Evolutionary conservation across 768 basidiomycete genomes (phyloP).

Genomic region (Pulveroboletus sp.): DNA sequence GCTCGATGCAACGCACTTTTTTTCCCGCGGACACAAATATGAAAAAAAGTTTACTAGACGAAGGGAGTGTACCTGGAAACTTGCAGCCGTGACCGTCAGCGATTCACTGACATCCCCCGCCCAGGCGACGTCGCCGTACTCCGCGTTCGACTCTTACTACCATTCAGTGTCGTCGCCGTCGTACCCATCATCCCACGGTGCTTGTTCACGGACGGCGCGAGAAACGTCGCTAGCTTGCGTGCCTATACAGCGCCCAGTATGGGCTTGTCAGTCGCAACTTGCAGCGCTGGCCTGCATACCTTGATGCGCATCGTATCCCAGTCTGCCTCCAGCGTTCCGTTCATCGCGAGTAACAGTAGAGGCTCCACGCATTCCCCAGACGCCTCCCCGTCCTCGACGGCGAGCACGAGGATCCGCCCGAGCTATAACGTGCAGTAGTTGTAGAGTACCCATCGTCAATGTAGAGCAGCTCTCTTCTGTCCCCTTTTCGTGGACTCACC

Average conservation of each 20-base stretch:
- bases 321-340: conserved; percentile 52
- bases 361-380: conserved; percentile 34
- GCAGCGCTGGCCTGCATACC: conserved; percentile 35
- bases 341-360: conserved; percentile 66
- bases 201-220: conserved; percentile 36
- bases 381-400: conserved; percentile 43
- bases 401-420: conserved; percentile 65
- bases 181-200: conserved; percentile 29
- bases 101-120: conserved; percentile 10
- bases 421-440: conserved; percentile 38
- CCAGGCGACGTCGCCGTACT: conserved; percentile 30
- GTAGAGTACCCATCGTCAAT: conserved; percentile 1
- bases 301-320: conserved; percentile 64
- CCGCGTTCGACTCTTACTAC: conserved; percentile 23
- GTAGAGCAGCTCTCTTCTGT: neutral
- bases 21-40: conserved; percentile 23
- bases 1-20: neutral
- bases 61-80: neutral
- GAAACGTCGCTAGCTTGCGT: conserved; percentile 28
- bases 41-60: neutral
- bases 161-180: conserved; percentile 5
- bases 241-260: conserved; percentile 20
- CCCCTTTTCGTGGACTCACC: conserved; percentile 36
- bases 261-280: neutral
- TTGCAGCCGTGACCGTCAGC: neutral